phyloP scores from a whole-genome alignment of 1,284 basidiomycete species.

The Inonotus obliquus region DNA sequence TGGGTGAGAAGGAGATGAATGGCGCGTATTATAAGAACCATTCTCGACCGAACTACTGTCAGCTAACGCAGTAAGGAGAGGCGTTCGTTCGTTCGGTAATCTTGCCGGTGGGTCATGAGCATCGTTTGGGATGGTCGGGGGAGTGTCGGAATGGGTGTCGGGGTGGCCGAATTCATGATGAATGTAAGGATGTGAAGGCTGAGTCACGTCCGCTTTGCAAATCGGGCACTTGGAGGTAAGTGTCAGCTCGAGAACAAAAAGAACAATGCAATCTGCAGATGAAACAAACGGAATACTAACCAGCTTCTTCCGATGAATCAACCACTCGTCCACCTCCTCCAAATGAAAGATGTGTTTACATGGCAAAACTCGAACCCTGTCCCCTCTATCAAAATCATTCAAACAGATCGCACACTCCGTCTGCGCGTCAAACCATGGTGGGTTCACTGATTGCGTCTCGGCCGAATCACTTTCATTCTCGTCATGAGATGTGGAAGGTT shows the following conservation, averaged over 20 bases:
- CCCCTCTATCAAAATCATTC: constrained; percentile 77
- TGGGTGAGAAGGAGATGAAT: neutral
- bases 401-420: constrained; percentile 89
- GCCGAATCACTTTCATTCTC: constrained; percentile 24
- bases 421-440: constrained; percentile 72
- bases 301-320: constrained; percentile 84
- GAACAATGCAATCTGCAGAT: neutral
- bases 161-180: constrained; percentile 9
- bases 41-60: too few relatives aligned
- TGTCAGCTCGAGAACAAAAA: neutral
- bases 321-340: constrained; percentile 85
- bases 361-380: constrained; percentile 82
- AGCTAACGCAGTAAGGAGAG: constrained; percentile 26
- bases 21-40: too few relatives aligned
- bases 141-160: neutral
- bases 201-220: constrained; percentile 84
- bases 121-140: constrained; percentile 12
- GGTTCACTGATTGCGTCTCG: constrained; percentile 30
- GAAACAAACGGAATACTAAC: constrained; percentile 52
- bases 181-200: constrained; percentile 34
- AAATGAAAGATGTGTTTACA: constrained; percentile 88
- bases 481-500: constrained; percentile 41
- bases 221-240: constrained; percentile 65
- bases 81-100: constrained; percentile 32
- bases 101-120: neutral